Percentiles rank a stretch among this genome's conserved stretches.
phyloP scores from a whole-genome alignment of 331 rosid species.

The Erythrophleum ivorense region DNA sequence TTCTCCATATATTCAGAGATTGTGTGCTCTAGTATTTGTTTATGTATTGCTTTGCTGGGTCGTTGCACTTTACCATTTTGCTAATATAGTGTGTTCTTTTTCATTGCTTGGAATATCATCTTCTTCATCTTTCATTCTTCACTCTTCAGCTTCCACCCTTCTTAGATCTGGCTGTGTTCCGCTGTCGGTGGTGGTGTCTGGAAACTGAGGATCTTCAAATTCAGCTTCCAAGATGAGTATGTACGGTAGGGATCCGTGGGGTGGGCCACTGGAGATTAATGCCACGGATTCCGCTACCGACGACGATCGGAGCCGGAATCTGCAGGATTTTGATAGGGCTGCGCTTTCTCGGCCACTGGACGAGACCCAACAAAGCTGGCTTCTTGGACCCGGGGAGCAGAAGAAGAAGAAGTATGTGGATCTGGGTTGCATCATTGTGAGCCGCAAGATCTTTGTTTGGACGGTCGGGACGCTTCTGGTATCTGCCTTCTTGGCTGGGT shows the following conservation, averaged over 20 bases:
- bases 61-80: not conserved
- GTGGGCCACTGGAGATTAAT: slow-evolving; percentile 92
- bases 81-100: not conserved
- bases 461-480: slow-evolving; percentile 68
- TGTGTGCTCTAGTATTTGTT: not conserved
- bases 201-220: not conserved
- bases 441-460: slow-evolving; percentile 95
- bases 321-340: slow-evolving; percentile 86
- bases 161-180: slow-evolving; percentile 8
- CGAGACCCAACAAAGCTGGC: slow-evolving; percentile 99
- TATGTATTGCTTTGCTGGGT: not conserved
- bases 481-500: slow-evolving; percentile 75
- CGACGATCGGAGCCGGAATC: slow-evolving; percentile 95
- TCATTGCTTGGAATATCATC: not conserved
- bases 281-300: slow-evolving; percentile 95
- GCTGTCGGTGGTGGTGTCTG: not conserved
- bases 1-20: not conserved
- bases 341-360: slow-evolving; percentile 90
- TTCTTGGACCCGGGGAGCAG: slow-evolving; percentile 89
- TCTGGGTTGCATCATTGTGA: slow-evolving; percentile 93
- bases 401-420: slow-evolving; percentile 97
- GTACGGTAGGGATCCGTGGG: slow-evolving; percentile 99
- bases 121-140: not conserved
- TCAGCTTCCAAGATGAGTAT: slow-evolving; percentile 39
- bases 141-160: not conserved